Conservation (phyloP, 805 yeast genomes). For the Wickerhamia fluorescens region DNA sequence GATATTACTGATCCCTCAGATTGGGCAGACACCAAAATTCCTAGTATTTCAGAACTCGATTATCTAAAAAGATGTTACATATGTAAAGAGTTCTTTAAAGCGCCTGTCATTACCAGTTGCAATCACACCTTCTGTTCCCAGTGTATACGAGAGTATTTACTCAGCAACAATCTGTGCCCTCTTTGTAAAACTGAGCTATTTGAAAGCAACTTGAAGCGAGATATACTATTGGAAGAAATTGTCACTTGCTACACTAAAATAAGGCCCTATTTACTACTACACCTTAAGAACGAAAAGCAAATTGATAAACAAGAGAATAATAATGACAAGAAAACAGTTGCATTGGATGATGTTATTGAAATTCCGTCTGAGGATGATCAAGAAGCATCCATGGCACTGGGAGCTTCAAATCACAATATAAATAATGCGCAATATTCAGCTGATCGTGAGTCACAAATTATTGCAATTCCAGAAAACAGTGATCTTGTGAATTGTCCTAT, state of each 20-base stretch:
- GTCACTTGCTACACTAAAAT: conserved; percentile 43
- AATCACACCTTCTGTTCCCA: conserved; percentile 85
- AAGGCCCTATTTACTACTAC: conserved; percentile 33
- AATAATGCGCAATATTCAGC: conserved; percentile 4
- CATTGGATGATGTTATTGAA: conserved; percentile 11
- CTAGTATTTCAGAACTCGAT: conserved; percentile 56
- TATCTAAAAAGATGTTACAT: conserved; percentile 74
- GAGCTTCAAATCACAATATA: too few species aligned
- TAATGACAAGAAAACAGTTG: conserved; percentile 1
- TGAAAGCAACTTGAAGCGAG: conserved; percentile 63
- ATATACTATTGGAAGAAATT: conserved; percentile 65
- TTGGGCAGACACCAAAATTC: conserved; percentile 50
- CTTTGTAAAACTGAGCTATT: conserved; percentile 64
- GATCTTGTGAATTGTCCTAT: conserved; percentile 59
- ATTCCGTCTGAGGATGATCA: conserved; percentile 7
- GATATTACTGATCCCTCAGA: conserved; percentile 62
- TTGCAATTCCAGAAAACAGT: conserved; percentile 6
- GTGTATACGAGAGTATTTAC: conserved; percentile 69
- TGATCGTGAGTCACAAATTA: conserved; percentile 9
- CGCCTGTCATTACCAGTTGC: conserved; percentile 81
- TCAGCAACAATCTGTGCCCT: conserved; percentile 63
- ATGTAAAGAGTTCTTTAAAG: conserved; percentile 73
- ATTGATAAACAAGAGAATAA: background rate
- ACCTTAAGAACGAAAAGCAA: conserved; percentile 10
- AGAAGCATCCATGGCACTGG: conserved; percentile 1